A percentile compares a stretch with the other conserved stretches of the same genome.
These are phyloP conservation scores for Penicillium alfredii DNA, from an alignment of 495 filamentous ascomycete genomes.

Conservation along the genomic window DNA sequence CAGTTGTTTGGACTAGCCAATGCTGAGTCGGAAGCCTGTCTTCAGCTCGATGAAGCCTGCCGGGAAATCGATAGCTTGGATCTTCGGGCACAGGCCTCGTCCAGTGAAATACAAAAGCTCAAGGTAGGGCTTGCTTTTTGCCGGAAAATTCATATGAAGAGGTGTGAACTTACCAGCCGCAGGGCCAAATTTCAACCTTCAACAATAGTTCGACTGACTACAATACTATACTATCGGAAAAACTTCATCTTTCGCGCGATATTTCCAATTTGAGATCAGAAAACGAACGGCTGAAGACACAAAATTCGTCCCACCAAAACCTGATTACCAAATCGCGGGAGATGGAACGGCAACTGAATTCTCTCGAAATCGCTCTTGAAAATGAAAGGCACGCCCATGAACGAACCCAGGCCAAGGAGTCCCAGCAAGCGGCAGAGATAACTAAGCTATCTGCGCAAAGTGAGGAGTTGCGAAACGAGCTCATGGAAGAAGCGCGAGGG, in stretches of 20 bases:
- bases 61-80: conserved; percentile 53
- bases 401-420: conserved; percentile 49
- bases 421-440: conserved; percentile 41
- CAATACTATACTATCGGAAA: conserved; percentile 67
- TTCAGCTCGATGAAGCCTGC: conserved; percentile 50
- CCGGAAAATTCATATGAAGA: conserved; percentile 1
- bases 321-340: conserved; percentile 68
- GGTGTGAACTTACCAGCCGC: conserved; percentile 1
- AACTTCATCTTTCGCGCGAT: conserved; percentile 66
- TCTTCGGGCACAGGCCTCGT: conserved; percentile 48
- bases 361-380: conserved; percentile 72
- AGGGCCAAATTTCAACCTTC: conserved; percentile 65
- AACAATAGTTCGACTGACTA: conserved; percentile 58
- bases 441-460: conserved; percentile 34
- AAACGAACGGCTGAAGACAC: conserved; percentile 67
- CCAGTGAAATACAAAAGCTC: conserved; percentile 58
- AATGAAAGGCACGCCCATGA: conserved; percentile 66
- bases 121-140: conserved; percentile 45
- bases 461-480: conserved; percentile 37
- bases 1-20: conserved; percentile 42
- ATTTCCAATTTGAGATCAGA: conserved; percentile 66
- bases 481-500: conserved; percentile 41
- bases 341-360: conserved; percentile 66
- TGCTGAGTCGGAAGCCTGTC: conserved; percentile 49
- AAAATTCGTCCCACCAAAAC: conserved; percentile 58